Evolutionary conservation across 495 filamentous ascomycete genomes (phyloP), one percentile per base, ranked within the genome.

Genomic region (Aspergillus sclerotioniger): DNA sequence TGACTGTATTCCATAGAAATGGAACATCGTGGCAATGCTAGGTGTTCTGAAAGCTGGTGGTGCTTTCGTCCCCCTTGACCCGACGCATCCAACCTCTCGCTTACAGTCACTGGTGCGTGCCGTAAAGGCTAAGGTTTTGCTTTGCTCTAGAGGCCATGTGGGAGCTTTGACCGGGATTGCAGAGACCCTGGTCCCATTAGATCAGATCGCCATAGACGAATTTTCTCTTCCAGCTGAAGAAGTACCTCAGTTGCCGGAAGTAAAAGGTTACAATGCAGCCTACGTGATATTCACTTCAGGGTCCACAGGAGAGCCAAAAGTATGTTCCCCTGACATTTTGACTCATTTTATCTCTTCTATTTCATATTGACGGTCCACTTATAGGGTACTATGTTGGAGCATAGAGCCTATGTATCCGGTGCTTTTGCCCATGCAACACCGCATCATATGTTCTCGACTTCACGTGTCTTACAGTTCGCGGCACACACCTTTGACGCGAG

Each of bases 21-120:
- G 82, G 82, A 75, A 82, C 33, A 61, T 78, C 3, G 76, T 87
- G 19, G 75, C 82, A 25, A 79, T 84, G 67, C 70, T 84, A 44
- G 82, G 76, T 20, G 78, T 87, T 19, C 63, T 85, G 57, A 84
- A 85, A 57, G 83, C 84, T 29, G 85, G 85, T 0, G 83, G 80
- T 17, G 82, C 72, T 1, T 82, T 82, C 59, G 83, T 87, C 20
- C 83, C 82, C 3, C 66, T 87, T 19, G 82, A 86, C 33, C 80
- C 84, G 12, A 70, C 71, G 4, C 82, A 87, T 56, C 84, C 84
- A 15, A 65, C 65, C 9, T 66, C 72, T 47, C 78, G 85, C 3
- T 65, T 84, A n/a, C 69, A 76, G 51, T 63, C 67, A 35, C 65
- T 81, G 16, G 67, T 72, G n/a, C 47, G 66, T 41, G 73, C 71